Base-by-base conservation (phyloP, 371 early-diverging fungal species). In the Mucor velutinosus region DNA sequence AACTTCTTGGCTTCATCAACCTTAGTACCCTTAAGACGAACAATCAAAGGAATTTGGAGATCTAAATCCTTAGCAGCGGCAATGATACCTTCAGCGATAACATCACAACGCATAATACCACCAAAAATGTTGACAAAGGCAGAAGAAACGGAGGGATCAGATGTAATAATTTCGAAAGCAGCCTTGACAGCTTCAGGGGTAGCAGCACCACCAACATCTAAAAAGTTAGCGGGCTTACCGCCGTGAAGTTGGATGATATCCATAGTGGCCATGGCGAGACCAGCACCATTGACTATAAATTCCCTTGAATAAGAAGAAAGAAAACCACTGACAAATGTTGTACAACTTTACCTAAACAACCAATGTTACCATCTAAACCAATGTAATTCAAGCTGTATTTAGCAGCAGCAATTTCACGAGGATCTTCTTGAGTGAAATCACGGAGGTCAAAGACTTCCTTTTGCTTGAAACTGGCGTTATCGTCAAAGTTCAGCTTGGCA, bases 111-210 rank as follows among this genome's bases (percentile, higher is more conserved):
- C 98, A 98, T 98, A 77, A 99, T 99, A 72, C 98, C 99, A 72
- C 99, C 98, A 76, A 99, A 99, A 76, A 99, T 99, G 88, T 99
- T 99, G 80, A 98, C 98, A 70, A 99, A 93, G 72, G 98, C 97
- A 64, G 97, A 95, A n/a, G 94, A 90, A 32, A 87, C 94, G 41
- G 87, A 89, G 27, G 97, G 94, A 73, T 99, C 99, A 39, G 95
- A 93, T 72, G 93, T 90, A 78, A 99, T 97, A 72, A 99, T 97
- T 86, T 97, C 97, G 87, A 99, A 97, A 43, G 99, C 99, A 79
- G 97, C 97, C 63, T 94, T 94, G 72, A 99, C 97, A 85, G 96
- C 95, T 71, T 96, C 90, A 64, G 95, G 93, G 37, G 94, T 95
- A 68, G 99, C 81, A 76, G 94, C 90, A 75, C 99, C 99, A 74